Conservation (phyloP, 306 rosid genomes). For the Prunus fruticosa region DNA sequence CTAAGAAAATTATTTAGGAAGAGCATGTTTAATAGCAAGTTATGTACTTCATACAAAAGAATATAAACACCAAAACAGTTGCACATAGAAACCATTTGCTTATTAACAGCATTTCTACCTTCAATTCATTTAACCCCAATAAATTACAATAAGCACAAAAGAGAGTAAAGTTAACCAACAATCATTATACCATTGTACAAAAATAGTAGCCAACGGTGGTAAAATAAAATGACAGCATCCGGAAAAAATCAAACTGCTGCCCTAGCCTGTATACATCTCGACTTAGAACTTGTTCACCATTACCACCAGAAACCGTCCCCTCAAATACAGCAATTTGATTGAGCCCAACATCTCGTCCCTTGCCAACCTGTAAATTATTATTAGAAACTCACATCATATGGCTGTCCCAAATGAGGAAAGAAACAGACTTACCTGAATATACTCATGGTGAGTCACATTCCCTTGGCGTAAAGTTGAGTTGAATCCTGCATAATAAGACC, state of each 20-base stretch:
- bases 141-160: background rate
- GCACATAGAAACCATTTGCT: background rate
- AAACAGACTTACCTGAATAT: slow-evolving; percentile 66
- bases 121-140: background rate
- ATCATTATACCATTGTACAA: slow-evolving; percentile 76
- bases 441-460: slow-evolving; percentile 92
- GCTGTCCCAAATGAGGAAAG: slow-evolving; percentile 15
- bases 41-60: background rate
- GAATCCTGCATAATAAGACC: slow-evolving; percentile 60
- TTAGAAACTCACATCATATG: slow-evolving; percentile 29
- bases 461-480: slow-evolving; percentile 97
- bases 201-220: slow-evolving; percentile 89
- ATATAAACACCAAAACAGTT: background rate
- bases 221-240: slow-evolving; percentile 91
- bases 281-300: slow-evolving; percentile 97
- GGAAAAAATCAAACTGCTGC: slow-evolving; percentile 92
- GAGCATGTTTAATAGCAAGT: background rate
- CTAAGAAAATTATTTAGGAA: background rate
- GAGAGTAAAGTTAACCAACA: background rate
- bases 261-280: slow-evolving; percentile 97
- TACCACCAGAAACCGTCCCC: slow-evolving; percentile 89
- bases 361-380: slow-evolving; percentile 71
- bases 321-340: slow-evolving; percentile 92
- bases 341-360: slow-evolving; percentile 96
- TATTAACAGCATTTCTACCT: background rate